Evolutionary conservation across 1,284 basidiomycete species (phyloP).

Genomic region (Ustanciosporium gigantosporum): DNA sequence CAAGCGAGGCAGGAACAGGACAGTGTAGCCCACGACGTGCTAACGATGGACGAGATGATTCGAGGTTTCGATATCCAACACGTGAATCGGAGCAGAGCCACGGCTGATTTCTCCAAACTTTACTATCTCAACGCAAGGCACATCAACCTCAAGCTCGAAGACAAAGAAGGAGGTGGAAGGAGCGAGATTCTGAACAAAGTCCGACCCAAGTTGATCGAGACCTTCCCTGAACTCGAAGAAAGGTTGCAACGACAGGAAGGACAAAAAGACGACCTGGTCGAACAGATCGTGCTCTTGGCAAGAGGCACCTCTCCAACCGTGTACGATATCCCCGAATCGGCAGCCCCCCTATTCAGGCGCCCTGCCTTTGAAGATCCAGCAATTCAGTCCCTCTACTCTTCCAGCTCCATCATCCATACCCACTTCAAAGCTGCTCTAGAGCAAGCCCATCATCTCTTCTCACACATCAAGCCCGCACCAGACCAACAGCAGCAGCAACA

Average conservation of each 20-base stretch:
- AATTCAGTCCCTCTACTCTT: neutral
- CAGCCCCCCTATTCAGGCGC: constrained; percentile 8
- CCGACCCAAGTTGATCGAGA: constrained; percentile 1
- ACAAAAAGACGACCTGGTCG: constrained; percentile 8
- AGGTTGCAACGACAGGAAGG: neutral
- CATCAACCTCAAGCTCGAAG: constrained; percentile 38
- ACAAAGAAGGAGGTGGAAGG: constrained; percentile 6
- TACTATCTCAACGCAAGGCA: constrained; percentile 53
- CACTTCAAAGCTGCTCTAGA: constrained; percentile 8
- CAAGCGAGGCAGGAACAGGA: constrained; percentile 13
- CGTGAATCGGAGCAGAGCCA: constrained; percentile 52
- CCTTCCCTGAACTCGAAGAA: constrained; percentile 4
- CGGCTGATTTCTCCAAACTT: constrained; percentile 48
- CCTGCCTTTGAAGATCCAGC: constrained; percentile 1
- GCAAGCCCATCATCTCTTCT: constrained; percentile 1
- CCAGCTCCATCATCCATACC: constrained; percentile 6
- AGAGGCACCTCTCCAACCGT: constrained; percentile 16
- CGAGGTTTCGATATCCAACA: constrained; percentile 39
- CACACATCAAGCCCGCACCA: too few species aligned
- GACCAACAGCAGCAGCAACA: neutral
- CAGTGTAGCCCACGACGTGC: constrained; percentile 31
- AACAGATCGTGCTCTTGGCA: constrained; percentile 8
- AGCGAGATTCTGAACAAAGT: constrained; percentile 17
- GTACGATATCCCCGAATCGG: constrained; percentile 17
- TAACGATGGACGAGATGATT: constrained; percentile 47